Percentiles rank a stretch among this genome's conserved stretches.
These are phyloP conservation scores for Aschersonia sp. DNA, from an alignment of 2,329 filamentous ascomycete genomes.

Conservation along the genomic window DNA sequence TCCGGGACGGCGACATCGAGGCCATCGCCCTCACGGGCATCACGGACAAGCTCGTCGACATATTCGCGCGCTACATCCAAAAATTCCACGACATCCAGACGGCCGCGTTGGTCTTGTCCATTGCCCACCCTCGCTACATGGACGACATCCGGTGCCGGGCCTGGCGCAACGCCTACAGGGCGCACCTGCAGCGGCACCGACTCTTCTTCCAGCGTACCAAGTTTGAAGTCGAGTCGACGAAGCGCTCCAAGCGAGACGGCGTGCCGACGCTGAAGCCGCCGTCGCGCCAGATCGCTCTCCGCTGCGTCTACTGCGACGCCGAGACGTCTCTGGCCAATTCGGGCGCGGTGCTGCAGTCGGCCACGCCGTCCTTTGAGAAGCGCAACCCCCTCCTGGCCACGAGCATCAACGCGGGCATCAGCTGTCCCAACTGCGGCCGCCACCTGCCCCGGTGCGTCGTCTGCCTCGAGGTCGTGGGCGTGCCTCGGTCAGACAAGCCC, in stretches of 20 bases:
- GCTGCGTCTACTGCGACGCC: constrained; percentile 63
- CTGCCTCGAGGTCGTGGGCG: constrained; percentile 51
- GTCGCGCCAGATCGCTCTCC: constrained; percentile 56
- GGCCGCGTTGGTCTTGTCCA: constrained; percentile 58
- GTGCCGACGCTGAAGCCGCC: constrained; percentile 47
- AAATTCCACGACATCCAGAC: constrained; percentile 70
- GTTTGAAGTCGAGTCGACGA: constrained; percentile 65
- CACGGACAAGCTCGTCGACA: constrained; percentile 55
- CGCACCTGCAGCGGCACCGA: constrained; percentile 58
- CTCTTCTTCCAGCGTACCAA: constrained; percentile 61
- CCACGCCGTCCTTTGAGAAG: constrained; percentile 17
- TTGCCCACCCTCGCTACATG: constrained; percentile 62
- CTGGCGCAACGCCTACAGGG: constrained; percentile 60
- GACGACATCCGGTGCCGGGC: constrained; percentile 61
- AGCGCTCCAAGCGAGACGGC: constrained; percentile 51
- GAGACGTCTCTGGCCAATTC: constrained; percentile 35
- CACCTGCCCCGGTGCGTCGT: constrained; percentile 54
- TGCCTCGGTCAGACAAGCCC: constrained; percentile 44
- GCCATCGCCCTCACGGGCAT: constrained; percentile 69
- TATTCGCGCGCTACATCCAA: constrained; percentile 62
- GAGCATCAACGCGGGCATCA: constrained; percentile 44
- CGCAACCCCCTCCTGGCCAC: constrained; percentile 44
- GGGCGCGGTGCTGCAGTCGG: constrained; percentile 8
- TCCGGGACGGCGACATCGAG: constrained; percentile 57
- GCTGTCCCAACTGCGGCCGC: constrained; percentile 52